These are phyloP conservation scores for Populus hybrid DNA, from an alignment of 441 rosid species.

Conservation along the genomic window DNA sequence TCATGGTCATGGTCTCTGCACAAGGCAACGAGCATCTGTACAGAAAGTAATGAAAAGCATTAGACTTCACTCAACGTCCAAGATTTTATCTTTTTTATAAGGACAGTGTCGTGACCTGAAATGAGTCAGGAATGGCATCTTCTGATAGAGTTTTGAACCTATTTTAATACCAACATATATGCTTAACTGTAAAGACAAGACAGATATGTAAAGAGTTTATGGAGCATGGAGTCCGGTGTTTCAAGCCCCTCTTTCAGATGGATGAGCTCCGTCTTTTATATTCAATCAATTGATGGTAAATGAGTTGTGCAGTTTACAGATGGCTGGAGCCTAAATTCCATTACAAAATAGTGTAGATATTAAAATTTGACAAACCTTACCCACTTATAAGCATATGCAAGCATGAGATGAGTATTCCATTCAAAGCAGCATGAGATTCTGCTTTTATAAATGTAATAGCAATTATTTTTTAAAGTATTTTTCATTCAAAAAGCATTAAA, in stretches of 20 bases:
- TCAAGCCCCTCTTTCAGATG: neutral
- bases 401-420: neutral
- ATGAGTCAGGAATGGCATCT: neutral
- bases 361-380: neutral
- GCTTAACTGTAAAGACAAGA: conserved; percentile 1
- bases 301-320: neutral
- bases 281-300: neutral
- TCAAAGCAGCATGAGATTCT: neutral
- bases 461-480: too few species aligned
- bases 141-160: neutral
- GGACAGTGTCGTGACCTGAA: neutral
- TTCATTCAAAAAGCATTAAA: too few species aligned
- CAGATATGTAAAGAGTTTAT: neutral
- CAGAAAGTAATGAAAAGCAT: neutral
- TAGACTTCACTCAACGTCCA: conserved; percentile 14
- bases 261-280: neutral
- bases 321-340: neutral
- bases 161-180: neutral
- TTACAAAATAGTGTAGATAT: neutral
- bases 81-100: too few species aligned
- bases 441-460: fast-evolving
- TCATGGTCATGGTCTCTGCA: too few species aligned
- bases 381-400: neutral
- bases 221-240: neutral
- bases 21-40: too few species aligned